phyloP scores from a whole-genome alignment of 805 yeast species.

The Pachysolen tannophilus region DNA sequence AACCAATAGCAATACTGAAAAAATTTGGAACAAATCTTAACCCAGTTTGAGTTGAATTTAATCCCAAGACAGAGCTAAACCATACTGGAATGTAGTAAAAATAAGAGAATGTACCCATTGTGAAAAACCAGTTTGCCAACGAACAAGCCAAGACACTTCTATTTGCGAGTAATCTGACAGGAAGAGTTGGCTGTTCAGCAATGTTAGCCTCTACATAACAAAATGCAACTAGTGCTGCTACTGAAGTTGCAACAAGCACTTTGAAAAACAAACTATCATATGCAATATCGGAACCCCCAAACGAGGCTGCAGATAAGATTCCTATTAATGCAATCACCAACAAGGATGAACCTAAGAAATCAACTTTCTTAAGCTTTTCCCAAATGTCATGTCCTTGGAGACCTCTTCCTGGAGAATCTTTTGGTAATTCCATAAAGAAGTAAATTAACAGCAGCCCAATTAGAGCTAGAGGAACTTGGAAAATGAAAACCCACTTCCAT shows the following conservation, averaged over 20 bases:
- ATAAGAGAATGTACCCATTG: conserved; percentile 58
- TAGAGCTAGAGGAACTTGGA: conserved; percentile 45
- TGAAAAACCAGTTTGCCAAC: conserved; percentile 59
- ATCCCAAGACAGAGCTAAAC: conserved; percentile 44
- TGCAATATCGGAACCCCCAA: conserved; percentile 50
- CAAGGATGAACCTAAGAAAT: conserved; percentile 54
- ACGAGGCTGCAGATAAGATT: conserved; percentile 58
- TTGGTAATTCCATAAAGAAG: conserved; percentile 28
- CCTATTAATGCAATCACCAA: conserved; percentile 50
- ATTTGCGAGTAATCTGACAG: conserved; percentile 47
- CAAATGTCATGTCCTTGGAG: conserved; percentile 33
- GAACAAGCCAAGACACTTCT: conserved; percentile 60
- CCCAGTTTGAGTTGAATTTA: conserved; percentile 51
- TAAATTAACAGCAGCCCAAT: conserved; percentile 31
- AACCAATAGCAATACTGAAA: conserved; percentile 55
- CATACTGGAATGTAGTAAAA: conserved; percentile 68
- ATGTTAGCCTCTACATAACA: conserved; percentile 40
- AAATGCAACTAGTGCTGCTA: conserved; percentile 30
- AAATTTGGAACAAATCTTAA: conserved; percentile 49
- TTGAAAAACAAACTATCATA: conserved; percentile 37
- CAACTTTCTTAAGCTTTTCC: conserved; percentile 49
- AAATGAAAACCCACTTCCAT: conserved; percentile 58
- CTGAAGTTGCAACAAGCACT: conserved; percentile 24
- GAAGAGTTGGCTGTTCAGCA: conserved; percentile 61
- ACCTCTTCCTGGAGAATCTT: conserved; percentile 47